These are phyloP conservation scores for Populus simonii DNA, from an alignment of 345 rosid species.

Conservation along the genomic window DNA sequence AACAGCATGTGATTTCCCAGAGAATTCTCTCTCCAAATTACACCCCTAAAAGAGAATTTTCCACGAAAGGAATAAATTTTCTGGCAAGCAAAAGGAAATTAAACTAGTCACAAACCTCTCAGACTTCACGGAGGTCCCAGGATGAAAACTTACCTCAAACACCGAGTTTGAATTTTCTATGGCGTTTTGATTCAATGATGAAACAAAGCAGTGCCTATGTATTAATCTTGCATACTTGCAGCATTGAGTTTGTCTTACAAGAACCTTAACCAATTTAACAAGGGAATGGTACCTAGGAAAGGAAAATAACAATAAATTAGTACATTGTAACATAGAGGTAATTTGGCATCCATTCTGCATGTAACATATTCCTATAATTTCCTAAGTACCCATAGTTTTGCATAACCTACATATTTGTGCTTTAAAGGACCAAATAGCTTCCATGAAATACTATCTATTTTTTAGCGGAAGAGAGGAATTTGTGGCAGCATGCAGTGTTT, in stretches of 20 bases:
- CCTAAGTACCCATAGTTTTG: not conserved
- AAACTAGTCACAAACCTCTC: conserved; percentile 3
- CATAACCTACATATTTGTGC: not conserved
- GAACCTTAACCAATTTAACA: conserved; percentile 47
- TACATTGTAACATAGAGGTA: not conserved
- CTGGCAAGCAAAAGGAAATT: conserved; percentile 3
- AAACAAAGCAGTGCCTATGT: conserved; percentile 58
- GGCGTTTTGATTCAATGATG: conserved; percentile 17
- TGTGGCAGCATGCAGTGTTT: not conserved
- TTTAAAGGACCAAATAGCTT: not conserved
- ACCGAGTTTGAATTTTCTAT: conserved; percentile 14
- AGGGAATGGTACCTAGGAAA: conserved; percentile 57
- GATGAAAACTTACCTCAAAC: conserved; percentile 35
- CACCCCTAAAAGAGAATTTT: conserved; percentile 31
- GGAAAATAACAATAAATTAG: not conserved
- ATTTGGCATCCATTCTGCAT: not conserved
- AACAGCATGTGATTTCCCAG: conserved; percentile 18
- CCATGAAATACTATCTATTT: not conserved
- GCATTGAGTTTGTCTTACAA: conserved; percentile 44
- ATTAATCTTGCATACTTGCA: conserved; percentile 56
- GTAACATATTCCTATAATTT: not conserved
- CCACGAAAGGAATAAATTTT: not conserved
- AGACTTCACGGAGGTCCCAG: not conserved
- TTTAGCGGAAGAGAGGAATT: not conserved
- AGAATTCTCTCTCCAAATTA: conserved; percentile 13